A percentile compares a stretch with the other conserved stretches of the same genome.
phyloP scores from a whole-genome alignment of 306 rosid species.

The Clitoria ternatea region DNA sequence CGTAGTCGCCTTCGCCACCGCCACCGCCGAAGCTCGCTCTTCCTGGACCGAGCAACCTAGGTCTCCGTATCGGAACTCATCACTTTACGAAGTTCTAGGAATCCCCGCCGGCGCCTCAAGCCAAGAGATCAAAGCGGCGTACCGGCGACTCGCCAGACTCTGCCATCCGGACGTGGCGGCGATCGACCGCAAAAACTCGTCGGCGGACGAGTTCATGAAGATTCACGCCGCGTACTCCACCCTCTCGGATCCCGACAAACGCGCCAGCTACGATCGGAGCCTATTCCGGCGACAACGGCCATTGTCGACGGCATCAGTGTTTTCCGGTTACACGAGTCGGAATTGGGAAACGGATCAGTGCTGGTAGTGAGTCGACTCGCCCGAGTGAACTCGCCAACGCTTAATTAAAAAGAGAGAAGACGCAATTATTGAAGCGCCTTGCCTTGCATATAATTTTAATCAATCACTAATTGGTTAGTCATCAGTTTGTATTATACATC shows the following conservation, averaged over 20 bases:
- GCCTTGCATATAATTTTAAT: not conserved
- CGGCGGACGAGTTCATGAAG: constrained; percentile 70
- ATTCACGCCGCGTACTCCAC: constrained; percentile 87
- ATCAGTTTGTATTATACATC: constrained; percentile 3
- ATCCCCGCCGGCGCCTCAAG: constrained; percentile 59
- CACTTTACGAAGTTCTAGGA: constrained; percentile 76
- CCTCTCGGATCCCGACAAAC: constrained; percentile 75
- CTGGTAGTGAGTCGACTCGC: constrained; percentile 67
- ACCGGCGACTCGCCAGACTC: constrained; percentile 67
- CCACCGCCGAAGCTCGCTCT: constrained; percentile 40
- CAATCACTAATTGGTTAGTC: constrained; percentile 8
- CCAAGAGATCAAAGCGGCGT: constrained; percentile 82
- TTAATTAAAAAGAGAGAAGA: not conserved
- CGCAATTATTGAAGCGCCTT: constrained; percentile 32
- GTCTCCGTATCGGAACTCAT: constrained; percentile 36
- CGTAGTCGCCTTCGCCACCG: constrained; percentile 26
- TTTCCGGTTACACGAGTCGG: constrained; percentile 56
- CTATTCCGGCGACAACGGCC: constrained; percentile 47
- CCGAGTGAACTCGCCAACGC: not conserved
- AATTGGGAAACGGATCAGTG: constrained; percentile 99
- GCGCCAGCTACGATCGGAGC: constrained; percentile 74
- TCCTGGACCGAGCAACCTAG: constrained; percentile 36
- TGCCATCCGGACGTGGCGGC: constrained; percentile 90
- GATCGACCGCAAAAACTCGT: constrained; percentile 47
- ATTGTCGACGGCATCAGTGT: constrained; percentile 34